Base-by-base conservation (phyloP, 371 early-diverging fungal species). In the Mortierella sp. region DNA sequence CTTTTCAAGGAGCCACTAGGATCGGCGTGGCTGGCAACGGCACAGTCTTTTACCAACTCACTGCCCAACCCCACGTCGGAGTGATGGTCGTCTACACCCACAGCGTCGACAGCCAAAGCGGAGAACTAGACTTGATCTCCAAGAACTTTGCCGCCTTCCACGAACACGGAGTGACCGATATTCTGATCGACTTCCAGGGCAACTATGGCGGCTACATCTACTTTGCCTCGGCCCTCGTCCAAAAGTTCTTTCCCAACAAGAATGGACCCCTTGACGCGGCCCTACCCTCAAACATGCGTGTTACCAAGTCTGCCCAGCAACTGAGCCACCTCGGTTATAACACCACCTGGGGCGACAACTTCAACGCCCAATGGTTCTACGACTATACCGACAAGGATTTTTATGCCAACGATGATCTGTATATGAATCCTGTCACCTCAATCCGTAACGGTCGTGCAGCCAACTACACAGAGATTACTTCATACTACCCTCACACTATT, bases 141-240 rank as follows among this genome's bases (percentile, higher is more conserved):
- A 2, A 3, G 19, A 43, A 4, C 2, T 47, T 68, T 11, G 68
- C 43, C 22, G 31, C 9, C 2, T 69, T 77, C 22, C 40, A 68
- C 63, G 19, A 37, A 22, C 40, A 9, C 13, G 63, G 63, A 2
- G 78, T 82, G 5, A 68, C 82, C 29, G 71, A 82, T 16, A 14
- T 82, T 8, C 47, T 82, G 6, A 29, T 82, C 19, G 82, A 82
- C 31, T 74, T 82, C 39, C 71, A 70, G 26, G 71, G 69, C 66
- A 82, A 82, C 55, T 10, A 41, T 44, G 82, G 82, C 0, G 82
- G 82, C 0, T 70, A n/a, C 10, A 64, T 77, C 31, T 22, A 7
- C 3, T 77, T 74, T 50, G 77, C 78, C 0, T 71, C 74, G 2
- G 3, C 43, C 4, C 34, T 77, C 2, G 70, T 74, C 4, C 61